Evolutionary conservation across 805 yeast genomes (phyloP), one percentile per base, ranked within the genome.

Genomic region (Candida chilensis): DNA sequence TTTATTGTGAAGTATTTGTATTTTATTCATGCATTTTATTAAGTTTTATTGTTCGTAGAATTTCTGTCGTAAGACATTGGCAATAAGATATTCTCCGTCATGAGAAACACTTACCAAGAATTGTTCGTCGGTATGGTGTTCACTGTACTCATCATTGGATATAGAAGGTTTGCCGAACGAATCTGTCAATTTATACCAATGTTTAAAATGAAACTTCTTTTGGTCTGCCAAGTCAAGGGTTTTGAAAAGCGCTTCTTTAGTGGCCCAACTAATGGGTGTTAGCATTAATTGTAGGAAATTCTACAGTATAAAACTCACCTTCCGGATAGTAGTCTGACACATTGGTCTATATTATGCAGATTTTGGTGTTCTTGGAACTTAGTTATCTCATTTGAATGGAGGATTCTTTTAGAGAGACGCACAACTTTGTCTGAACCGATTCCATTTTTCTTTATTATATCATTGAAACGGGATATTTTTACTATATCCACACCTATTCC

Each of bases 231-330:
- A 30, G 28, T 64, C 70, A 33, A 83, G 48, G 0, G 78, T 61
- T 48, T 83, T 83, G 48, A 59, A 83, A 6, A 80, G 44, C 1
- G 92, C 88, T 42, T 83, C 94, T 39, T 83, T 83, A 6, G 71
- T 56, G 7, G 86, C 78, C 94, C 94, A 83, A 13, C 69, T 40
- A 29, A 19, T 3, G 4, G 11, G 28, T 37, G n/a, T n/a, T n/a
- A n/a, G n/a, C n/a, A n/a, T n/a, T n/a, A n/a, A n/a, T n/a, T n/a
- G n/a, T n/a, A n/a, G n/a, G n/a, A n/a, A n/a, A n/a, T n/a, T n/a
- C n/a, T n/a, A n/a, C n/a, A n/a, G n/a, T n/a, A n/a, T n/a, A 52
- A 47, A 9, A 40, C 31, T 36, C 13, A 22, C 17, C 52, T 41
- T 3, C 74, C 72, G 1, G 84, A 70, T 13, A 81, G 47, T 3